Evolutionary conservation across 1,284 basidiomycete genomes (phyloP).

Genomic region (Moniliophthora roreri): DNA sequence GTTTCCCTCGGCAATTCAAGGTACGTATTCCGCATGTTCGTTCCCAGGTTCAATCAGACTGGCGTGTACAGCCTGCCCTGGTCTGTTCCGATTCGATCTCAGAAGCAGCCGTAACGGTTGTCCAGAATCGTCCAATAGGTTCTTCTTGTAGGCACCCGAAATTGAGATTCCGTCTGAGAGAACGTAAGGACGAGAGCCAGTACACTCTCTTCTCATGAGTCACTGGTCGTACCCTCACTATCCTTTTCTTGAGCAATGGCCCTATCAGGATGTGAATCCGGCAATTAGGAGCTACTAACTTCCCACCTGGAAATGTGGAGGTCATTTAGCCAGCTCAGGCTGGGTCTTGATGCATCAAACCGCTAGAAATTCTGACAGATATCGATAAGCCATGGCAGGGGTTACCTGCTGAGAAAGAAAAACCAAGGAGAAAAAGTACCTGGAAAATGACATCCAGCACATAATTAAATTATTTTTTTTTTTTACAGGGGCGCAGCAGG

Average conservation of each 20-base stretch:
- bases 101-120: not conserved
- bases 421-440: not conserved
- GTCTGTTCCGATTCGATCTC: not conserved
- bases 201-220: too few relatives aligned
- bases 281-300: too few relatives aligned
- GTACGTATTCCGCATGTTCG: not conserved
- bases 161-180: too few relatives aligned
- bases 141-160: too few relatives aligned
- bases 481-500: too few relatives aligned
- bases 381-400: not conserved
- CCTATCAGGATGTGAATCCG: too few relatives aligned
- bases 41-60: slow-evolving; percentile 2
- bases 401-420: not conserved
- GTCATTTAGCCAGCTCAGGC: not conserved
- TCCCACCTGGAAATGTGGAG: not conserved
- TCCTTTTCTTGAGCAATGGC: too few relatives aligned
- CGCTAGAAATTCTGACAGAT: not conserved
- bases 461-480: too few relatives aligned
- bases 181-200: too few relatives aligned
- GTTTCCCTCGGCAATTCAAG: slow-evolving; percentile 6
- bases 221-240: too few relatives aligned
- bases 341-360: not conserved
- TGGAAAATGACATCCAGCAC: not conserved
- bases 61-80: not conserved
- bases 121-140: too few relatives aligned